Evolutionary conservation across 2,329 filamentous ascomycete genomes (phyloP).

Genomic region (Raffaelea arxii): DNA sequence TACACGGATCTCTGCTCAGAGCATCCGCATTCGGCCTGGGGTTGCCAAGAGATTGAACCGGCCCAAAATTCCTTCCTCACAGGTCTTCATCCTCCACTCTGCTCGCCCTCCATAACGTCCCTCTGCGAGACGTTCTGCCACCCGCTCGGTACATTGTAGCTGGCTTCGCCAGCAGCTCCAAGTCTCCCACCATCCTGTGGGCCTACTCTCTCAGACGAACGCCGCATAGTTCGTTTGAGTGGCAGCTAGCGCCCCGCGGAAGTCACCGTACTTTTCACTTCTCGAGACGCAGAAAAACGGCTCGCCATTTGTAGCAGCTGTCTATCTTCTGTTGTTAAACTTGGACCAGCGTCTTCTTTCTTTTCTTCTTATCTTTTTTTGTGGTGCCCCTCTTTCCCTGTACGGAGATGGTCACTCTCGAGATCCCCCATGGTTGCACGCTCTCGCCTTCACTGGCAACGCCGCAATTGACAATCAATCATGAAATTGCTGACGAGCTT

Average conservation of each 20-base stretch:
- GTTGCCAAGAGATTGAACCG: conserved; percentile 31
- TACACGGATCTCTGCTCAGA: conserved; percentile 64
- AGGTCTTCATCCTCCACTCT: conserved; percentile 73
- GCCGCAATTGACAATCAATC: conserved; percentile 92
- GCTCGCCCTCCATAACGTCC: conserved; percentile 88
- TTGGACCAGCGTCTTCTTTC: too few species aligned
- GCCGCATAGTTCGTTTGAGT: conserved; percentile 92
- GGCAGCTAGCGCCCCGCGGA: conserved; percentile 94
- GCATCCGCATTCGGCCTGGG: too few species aligned
- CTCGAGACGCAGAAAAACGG: too few species aligned
- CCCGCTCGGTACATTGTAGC: conserved; percentile 48
- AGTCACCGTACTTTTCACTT: conserved; percentile 20
- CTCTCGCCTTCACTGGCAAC: conserved; percentile 75
- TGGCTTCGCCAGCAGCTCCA: conserved; percentile 77
- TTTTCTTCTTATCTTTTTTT: not conserved
- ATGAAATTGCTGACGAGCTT: conserved; percentile 82
- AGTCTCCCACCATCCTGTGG: conserved; percentile 61
- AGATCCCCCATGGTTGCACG: conserved; percentile 71
- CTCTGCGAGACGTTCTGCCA: conserved; percentile 51
- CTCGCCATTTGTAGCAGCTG: too few species aligned
- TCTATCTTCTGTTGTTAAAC: too few species aligned
- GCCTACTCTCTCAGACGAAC: conserved; percentile 96
- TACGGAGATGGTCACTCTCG: conserved; percentile 72
- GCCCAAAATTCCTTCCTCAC: conserved; percentile 81
- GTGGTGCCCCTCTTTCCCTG: conserved; percentile 2